phyloP scores from a whole-genome alignment of 495 filamentous ascomycete genomes.

The Penicillium simplicissimum region DNA sequence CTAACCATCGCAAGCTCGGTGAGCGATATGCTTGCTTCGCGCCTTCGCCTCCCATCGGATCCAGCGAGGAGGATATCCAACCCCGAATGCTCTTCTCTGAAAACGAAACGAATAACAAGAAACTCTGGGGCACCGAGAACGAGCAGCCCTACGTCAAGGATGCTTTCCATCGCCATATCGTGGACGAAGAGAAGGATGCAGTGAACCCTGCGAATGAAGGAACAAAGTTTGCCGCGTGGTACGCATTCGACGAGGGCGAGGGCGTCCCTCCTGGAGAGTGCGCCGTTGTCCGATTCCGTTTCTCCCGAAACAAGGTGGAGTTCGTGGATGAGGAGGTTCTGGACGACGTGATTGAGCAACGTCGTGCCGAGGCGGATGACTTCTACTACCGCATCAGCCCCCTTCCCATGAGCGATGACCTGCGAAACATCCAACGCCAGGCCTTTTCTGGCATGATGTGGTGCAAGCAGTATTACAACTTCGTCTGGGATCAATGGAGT shows the following conservation, averaged over 20 bases:
- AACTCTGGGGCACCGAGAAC: conserved; percentile 76
- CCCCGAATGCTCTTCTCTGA: conserved; percentile 88
- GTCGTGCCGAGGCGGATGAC: conserved; percentile 85
- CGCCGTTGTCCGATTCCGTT: conserved; percentile 89
- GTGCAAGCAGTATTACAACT: conserved; percentile 95
- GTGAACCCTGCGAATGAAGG: conserved; percentile 79
- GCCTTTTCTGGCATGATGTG: conserved; percentile 96
- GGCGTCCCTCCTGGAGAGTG: conserved; percentile 88
- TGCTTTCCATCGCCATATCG: conserved; percentile 87
- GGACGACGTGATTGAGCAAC: conserved; percentile 86
- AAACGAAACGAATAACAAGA: conserved; percentile 85
- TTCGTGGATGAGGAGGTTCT: conserved; percentile 91
- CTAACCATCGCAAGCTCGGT: conserved; percentile 74
- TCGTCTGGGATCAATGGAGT: conserved; percentile 96
- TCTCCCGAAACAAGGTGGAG: conserved; percentile 69
- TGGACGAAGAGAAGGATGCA: conserved; percentile 74
- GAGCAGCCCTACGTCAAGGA: conserved; percentile 86
- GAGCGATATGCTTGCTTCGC: conserved; percentile 83
- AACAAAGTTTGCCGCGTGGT: conserved; percentile 92
- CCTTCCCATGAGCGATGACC: conserved; percentile 89
- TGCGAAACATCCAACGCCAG: conserved; percentile 93
- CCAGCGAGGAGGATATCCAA: conserved; percentile 76
- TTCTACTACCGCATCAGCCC: conserved; percentile 94
- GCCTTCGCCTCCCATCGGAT: conserved; percentile 81
- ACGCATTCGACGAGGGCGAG: conserved; percentile 82